Conservation (phyloP, 441 rosid species). For the Sinapis alba region DNA sequence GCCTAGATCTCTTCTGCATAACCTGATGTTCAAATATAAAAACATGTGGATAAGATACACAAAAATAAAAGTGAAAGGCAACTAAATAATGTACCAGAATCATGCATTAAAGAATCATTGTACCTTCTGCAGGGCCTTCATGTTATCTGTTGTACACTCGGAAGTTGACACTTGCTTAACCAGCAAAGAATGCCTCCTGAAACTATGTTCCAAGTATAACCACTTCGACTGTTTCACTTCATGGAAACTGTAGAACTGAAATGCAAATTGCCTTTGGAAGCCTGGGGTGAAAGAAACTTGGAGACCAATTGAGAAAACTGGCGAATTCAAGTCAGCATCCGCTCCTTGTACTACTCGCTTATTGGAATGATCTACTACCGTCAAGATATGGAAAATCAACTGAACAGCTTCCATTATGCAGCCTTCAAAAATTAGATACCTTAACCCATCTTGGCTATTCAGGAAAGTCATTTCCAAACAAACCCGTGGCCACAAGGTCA, state of each 20-base stretch:
- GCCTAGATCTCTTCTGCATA: slow-evolving; percentile 46
- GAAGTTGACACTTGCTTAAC: slow-evolving; percentile 59
- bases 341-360: slow-evolving; percentile 49
- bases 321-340: slow-evolving; percentile 56
- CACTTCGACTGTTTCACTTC: slow-evolving; percentile 65
- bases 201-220: slow-evolving; percentile 54
- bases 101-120: slow-evolving; percentile 20
- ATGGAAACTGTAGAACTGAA: slow-evolving; percentile 60
- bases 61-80: background rate
- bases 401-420: slow-evolving; percentile 70
- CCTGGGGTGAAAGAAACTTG: slow-evolving; percentile 60
- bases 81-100: slow-evolving; percentile 19
- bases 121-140: slow-evolving; percentile 61
- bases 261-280: slow-evolving; percentile 62
- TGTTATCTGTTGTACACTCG: slow-evolving; percentile 66
- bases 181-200: slow-evolving; percentile 59
- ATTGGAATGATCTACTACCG: slow-evolving; percentile 49
- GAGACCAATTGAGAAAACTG: slow-evolving; percentile 75
- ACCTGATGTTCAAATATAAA: slow-evolving; percentile 47
- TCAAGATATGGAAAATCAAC: slow-evolving; percentile 58
- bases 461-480: slow-evolving; percentile 87
- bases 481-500: slow-evolving; percentile 67
- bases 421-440: slow-evolving; percentile 76
- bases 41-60: slow-evolving; percentile 1
- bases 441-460: slow-evolving; percentile 69